Conservation (phyloP, 2,329 filamentous ascomycete species). For the Botrytis deweyae region DNA sequence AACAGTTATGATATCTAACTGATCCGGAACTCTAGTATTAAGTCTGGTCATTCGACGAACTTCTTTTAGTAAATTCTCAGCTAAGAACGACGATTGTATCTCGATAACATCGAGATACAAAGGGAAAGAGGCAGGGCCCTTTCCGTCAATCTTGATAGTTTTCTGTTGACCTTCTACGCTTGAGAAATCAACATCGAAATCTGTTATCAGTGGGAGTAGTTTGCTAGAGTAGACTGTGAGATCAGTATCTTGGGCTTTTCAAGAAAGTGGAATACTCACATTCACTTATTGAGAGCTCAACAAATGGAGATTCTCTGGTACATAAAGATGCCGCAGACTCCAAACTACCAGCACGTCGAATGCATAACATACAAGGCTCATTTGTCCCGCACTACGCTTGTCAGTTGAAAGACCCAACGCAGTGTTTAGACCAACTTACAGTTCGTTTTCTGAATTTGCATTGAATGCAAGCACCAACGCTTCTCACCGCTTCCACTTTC, state of each 20-base stretch:
- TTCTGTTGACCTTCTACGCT: not conserved
- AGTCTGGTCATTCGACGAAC: not conserved
- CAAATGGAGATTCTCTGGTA: constrained; percentile 21
- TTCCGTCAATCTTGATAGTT: constrained; percentile 31
- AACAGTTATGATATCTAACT: not conserved
- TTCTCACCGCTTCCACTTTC: constrained; percentile 30
- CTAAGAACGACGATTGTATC: constrained; percentile 23
- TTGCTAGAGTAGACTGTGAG: not conserved
- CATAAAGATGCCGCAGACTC: constrained; percentile 15
- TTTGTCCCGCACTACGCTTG: constrained; percentile 16
- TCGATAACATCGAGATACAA: constrained; percentile 24
- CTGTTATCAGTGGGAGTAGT: not conserved
- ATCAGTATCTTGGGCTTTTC: not conserved
- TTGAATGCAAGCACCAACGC: constrained; percentile 36
- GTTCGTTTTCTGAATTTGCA: constrained; percentile 37
- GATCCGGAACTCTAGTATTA: not conserved
- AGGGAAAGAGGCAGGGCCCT: constrained; percentile 27
- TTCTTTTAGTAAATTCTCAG: constrained; percentile 17
- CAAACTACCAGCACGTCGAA: constrained; percentile 8
- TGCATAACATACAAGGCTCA: constrained; percentile 19
- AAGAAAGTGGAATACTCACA: not conserved
- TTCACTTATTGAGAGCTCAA: constrained; percentile 22
- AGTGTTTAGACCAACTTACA: constrained; percentile 22
- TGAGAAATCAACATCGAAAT: constrained; percentile 16
- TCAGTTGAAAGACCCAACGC: not conserved